Conservation (phyloP, 1,284 basidiomycete genomes). For the Sporisorium exsertum region DNA sequence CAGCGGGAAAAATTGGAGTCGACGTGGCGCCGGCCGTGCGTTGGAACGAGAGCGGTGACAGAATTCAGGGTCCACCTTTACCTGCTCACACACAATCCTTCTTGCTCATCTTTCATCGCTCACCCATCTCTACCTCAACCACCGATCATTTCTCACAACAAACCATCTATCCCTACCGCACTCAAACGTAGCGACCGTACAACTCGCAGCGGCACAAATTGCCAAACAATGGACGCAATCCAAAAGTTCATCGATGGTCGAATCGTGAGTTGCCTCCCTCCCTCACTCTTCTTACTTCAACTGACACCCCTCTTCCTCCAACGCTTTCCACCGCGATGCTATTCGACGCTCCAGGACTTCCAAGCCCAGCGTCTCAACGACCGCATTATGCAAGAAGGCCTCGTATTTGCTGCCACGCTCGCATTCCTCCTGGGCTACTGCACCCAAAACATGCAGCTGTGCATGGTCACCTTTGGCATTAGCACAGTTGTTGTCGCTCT, state of each 20-base stretch:
- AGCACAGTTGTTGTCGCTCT: slow-evolving; percentile 20
- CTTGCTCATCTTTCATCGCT: too few species aligned
- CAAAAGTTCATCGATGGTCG: slow-evolving; percentile 41
- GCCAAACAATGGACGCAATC: slow-evolving; percentile 45
- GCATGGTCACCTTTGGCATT: slow-evolving; percentile 28
- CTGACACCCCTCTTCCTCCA: neutral
- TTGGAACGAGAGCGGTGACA: too few species aligned
- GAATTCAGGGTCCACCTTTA: slow-evolving; percentile 9
- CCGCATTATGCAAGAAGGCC: slow-evolving; percentile 44
- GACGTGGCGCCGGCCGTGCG: slow-evolving; percentile 4
- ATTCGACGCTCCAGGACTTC: slow-evolving; percentile 32
- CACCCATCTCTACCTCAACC: too few species aligned
- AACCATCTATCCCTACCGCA: too few species aligned
- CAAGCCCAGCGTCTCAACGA: slow-evolving; percentile 38
- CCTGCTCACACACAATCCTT: too few species aligned
- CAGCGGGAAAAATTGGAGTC: slow-evolving; percentile 1
- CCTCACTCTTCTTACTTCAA: neutral
- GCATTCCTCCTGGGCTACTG: slow-evolving; percentile 37
- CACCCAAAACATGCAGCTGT: slow-evolving; percentile 37
- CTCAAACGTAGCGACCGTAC: too few species aligned
- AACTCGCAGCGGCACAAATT: too few species aligned
- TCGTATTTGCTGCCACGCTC: slow-evolving; percentile 18
- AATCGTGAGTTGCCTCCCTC: slow-evolving; percentile 28
- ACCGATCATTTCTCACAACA: too few species aligned
- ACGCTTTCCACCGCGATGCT: neutral